Percentiles rank a stretch among this genome's conserved stretches.
Conservation (phyloP, 2,329 filamentous ascomycete species). For the Epichloe festucae region DNA sequence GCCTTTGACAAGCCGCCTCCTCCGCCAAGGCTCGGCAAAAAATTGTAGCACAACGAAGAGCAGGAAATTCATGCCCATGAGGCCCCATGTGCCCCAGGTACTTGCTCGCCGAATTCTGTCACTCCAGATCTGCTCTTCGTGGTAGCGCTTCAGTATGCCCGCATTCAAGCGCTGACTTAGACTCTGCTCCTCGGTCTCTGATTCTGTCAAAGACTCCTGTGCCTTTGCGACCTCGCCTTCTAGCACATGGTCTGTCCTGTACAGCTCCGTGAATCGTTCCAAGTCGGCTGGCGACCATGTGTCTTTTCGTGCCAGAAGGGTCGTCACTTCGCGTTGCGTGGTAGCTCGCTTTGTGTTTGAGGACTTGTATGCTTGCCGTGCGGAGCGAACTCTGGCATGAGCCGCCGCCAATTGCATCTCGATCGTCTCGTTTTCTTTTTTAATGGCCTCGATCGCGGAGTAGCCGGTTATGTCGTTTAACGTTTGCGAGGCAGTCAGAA, state of each 20-base stretch:
- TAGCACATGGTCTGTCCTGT: slow-evolving; percentile 84
- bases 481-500: slow-evolving; percentile 73
- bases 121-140: slow-evolving; percentile 98
- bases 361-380: slow-evolving; percentile 67
- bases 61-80: slow-evolving; percentile 94
- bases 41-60: slow-evolving; percentile 79
- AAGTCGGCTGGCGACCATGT: slow-evolving; percentile 78
- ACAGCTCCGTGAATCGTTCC: slow-evolving; percentile 86
- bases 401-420: slow-evolving; percentile 46
- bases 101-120: slow-evolving; percentile 93
- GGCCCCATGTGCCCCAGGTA: slow-evolving; percentile 95
- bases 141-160: slow-evolving; percentile 80
- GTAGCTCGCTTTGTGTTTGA: slow-evolving; percentile 72
- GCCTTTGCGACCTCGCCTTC: slow-evolving; percentile 69
- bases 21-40: slow-evolving; percentile 84
- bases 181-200: slow-evolving; percentile 70
- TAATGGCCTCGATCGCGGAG: slow-evolving; percentile 76
- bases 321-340: slow-evolving; percentile 91
- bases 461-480: slow-evolving; percentile 95
- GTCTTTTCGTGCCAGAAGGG: slow-evolving; percentile 85
- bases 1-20: slow-evolving; percentile 65
- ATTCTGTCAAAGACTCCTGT: slow-evolving; percentile 56
- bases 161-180: slow-evolving; percentile 63
- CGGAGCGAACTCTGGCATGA: slow-evolving; percentile 52
- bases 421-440: slow-evolving; percentile 59